Base-by-base conservation (phyloP, 75 land plant genomes). In the Selaginella tamariscina region DNA sequence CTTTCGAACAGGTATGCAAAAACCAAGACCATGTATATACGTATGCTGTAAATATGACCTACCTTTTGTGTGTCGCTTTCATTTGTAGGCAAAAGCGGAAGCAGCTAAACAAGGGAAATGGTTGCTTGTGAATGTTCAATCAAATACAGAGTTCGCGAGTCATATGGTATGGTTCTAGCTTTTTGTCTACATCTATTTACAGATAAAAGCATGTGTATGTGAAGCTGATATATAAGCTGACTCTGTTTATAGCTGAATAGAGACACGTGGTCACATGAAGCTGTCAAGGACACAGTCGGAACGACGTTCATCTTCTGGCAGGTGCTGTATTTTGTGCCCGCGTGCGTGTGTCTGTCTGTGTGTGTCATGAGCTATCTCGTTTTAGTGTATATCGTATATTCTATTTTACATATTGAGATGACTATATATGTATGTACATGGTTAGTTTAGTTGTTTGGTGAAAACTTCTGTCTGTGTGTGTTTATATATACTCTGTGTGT, bases 291-390 rank as follows among this genome's bases (percentile, higher is more conserved):
- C 39, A 90, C 97, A 30, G 75, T 94, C 56, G 67, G 79, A 21
- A 81, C 86, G 1, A 87, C 84, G 33, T 94, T 94, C 70, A 83
- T 94, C 54, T 94, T 94, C 78, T 94, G 98, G 98, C 98, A 94
- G 98, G 98, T 91, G n/a, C n/a, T n/a, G n/a, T n/a, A n/a, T n/a
- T n/a, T n/a, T n/a, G n/a, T n/a, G n/a, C n/a, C n/a, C n/a, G n/a
- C n/a, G n/a, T n/a, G n/a, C n/a, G n/a, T n/a, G n/a, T n/a, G n/a
- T n/a, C n/a, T n/a, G n/a, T n/a, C n/a, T n/a, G n/a, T n/a, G n/a
- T n/a, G n/a, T n/a, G n/a, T n/a, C n/a, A n/a, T n/a, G n/a, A n/a
- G n/a, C n/a, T n/a, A n/a, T n/a, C n/a, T n/a, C n/a, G n/a, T n/a
- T n/a, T n/a, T n/a, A n/a, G n/a, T n/a, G n/a, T n/a, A n/a, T n/a